Evolutionary conservation across 257 asterid species (phyloP).

Genomic region (Mentha longifolia): DNA sequence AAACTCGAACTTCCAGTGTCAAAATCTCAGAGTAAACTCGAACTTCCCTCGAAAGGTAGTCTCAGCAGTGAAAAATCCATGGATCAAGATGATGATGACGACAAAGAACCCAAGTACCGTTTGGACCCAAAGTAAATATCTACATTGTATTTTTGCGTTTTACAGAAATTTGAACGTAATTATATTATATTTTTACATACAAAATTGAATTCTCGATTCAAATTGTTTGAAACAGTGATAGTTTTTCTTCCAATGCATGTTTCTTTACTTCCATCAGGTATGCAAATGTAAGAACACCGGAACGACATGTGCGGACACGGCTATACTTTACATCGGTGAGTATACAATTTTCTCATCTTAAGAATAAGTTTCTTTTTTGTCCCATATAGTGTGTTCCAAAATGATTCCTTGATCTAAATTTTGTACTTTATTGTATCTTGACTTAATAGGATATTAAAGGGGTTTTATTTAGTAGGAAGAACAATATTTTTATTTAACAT

Average conservation of each 20-base stretch:
- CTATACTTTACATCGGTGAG: slow-evolving; percentile 94
- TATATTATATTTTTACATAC: background rate
- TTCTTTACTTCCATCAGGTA: slow-evolving; percentile 51
- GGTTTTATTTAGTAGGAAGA: too few relatives aligned
- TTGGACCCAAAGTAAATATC: slow-evolving; percentile 79
- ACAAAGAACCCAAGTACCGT: slow-evolving; percentile 91
- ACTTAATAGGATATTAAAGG: too few relatives aligned
- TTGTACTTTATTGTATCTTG: too few relatives aligned
- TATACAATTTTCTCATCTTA: slow-evolving; percentile 10
- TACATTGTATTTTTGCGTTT: slow-evolving; percentile 11
- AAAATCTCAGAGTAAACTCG: slow-evolving; percentile 56
- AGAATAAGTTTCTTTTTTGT: background rate
- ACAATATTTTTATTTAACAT: too few relatives aligned
- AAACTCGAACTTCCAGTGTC: slow-evolving; percentile 44
- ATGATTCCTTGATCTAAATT: too few relatives aligned
- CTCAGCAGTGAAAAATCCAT: slow-evolving; percentile 61
- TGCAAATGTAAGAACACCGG: slow-evolving; percentile 88
- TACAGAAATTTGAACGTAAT: background rate
- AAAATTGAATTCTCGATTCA: background rate
- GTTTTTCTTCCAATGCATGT: slow-evolving; percentile 33
- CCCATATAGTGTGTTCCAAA: background rate
- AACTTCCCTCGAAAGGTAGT: slow-evolving; percentile 56
- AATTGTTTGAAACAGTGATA: slow-evolving; percentile 15
- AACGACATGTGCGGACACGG: slow-evolving; percentile 90
- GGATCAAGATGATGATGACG: slow-evolving; percentile 85